These are phyloP conservation scores for Teratosphaeriaceae sp. DNA, from an alignment of 2,329 filamentous ascomycete species.

Conservation along the genomic window DNA sequence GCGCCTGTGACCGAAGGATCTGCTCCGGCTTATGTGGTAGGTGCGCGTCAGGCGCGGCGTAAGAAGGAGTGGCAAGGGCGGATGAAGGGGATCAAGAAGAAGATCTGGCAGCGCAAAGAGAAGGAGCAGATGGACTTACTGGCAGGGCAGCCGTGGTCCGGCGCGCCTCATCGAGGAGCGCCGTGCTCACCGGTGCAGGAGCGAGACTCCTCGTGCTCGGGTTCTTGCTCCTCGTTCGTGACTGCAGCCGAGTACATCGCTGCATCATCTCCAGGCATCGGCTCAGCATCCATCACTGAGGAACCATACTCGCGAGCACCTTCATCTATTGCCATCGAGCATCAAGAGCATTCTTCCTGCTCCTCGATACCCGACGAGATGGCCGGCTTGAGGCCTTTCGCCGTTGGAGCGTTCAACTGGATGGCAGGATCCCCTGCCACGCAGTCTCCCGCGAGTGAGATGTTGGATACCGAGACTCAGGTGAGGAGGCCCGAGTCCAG, in stretches of 20 bases:
- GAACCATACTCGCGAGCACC: slow-evolving; percentile 11
- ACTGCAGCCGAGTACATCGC: neutral
- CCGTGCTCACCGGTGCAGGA: neutral
- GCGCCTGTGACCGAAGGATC: no score
- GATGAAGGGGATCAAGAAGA: neutral
- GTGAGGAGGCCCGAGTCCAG: neutral
- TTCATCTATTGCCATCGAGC: slow-evolving; percentile 7
- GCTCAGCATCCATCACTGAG: slow-evolving; percentile 14
- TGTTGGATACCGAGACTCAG: neutral
- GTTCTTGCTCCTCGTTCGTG: neutral
- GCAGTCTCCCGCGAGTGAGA: neutral
- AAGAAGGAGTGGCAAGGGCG: neutral
- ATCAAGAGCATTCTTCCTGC: slow-evolving; percentile 6
- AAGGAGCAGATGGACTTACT: neutral
- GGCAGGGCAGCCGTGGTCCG: neutral
- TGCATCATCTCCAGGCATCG: slow-evolving; percentile 2
- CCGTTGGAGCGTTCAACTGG: slow-evolving; percentile 1
- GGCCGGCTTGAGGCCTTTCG: slow-evolving; percentile 13
- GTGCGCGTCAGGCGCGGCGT: no score
- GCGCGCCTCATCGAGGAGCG: no score
- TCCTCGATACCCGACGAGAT: slow-evolving; percentile 9
- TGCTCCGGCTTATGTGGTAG: no score
- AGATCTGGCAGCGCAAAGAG: neutral
- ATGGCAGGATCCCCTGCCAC: slow-evolving; percentile 8
- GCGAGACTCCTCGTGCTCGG: neutral